Evolutionary conservation across 306 rosid genomes (phyloP).

Genomic region (Senna tora): DNA sequence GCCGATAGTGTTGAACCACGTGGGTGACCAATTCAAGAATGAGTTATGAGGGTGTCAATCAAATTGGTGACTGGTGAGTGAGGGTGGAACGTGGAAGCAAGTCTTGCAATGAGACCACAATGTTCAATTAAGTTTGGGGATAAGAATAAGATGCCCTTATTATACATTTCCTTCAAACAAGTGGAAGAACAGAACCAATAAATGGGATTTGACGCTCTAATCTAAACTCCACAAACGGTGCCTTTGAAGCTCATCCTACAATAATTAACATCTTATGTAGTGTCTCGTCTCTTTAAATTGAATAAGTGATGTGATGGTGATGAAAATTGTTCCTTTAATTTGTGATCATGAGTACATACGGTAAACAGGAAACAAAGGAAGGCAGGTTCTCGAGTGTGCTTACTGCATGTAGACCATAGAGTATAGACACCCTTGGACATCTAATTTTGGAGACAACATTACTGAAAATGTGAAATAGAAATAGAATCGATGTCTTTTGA

Average conservation of each 20-base stretch:
- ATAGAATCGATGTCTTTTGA: neutral
- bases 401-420: no score
- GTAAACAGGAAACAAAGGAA: neutral
- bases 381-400: neutral
- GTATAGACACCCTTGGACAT: neutral
- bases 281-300: neutral
- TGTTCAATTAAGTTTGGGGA: no score
- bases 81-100: no score
- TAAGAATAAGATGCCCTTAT: no score
- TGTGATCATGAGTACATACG: neutral
- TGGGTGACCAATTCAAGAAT: neutral
- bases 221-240: no score
- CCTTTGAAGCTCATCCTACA: no score
- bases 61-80: no score
- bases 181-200: neutral
- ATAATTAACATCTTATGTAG: no score
- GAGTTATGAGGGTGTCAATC: neutral
- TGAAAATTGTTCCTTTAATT: neutral
- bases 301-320: neutral
- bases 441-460: constrained; percentile 4
- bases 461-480: constrained; percentile 22
- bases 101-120: no score
- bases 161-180: neutral
- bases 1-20: neutral
- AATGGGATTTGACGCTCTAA: neutral